phyloP scores from a whole-genome alignment of 306 rosid species.

The Prunus campanulata region DNA sequence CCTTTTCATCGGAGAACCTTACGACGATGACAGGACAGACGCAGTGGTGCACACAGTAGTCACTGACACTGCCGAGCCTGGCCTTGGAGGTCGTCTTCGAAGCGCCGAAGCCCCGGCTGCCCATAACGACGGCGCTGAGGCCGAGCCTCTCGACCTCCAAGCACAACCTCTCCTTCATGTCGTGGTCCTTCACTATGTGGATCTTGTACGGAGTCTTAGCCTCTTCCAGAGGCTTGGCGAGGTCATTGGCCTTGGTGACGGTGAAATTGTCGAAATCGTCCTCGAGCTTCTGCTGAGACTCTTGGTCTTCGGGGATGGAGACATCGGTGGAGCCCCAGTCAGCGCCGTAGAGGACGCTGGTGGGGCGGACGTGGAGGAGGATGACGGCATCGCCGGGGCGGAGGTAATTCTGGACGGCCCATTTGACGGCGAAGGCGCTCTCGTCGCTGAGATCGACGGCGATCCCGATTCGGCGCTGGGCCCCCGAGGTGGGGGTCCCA shows the following conservation, averaged over 20 bases:
- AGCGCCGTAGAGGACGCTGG: slow-evolving; percentile 77
- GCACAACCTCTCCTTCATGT: slow-evolving; percentile 79
- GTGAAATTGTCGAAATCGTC: slow-evolving; percentile 67
- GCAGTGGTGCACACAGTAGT: slow-evolving; percentile 73
- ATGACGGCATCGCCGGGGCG: slow-evolving; percentile 86
- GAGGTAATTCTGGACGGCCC: slow-evolving; percentile 81
- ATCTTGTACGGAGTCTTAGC: slow-evolving; percentile 62
- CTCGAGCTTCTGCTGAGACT: slow-evolving; percentile 51
- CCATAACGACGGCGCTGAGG: slow-evolving; percentile 70
- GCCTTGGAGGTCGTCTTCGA: slow-evolving; percentile 32
- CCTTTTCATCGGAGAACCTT: slow-evolving; percentile 31
- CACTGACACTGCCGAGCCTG: slow-evolving; percentile 76
- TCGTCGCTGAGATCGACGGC: slow-evolving; percentile 89
- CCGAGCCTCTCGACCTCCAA: slow-evolving; percentile 79
- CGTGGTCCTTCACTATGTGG: slow-evolving; percentile 81
- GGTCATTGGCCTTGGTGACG: slow-evolving; percentile 48
- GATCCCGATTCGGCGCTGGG: slow-evolving; percentile 79
- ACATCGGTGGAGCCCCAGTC: slow-evolving; percentile 83
- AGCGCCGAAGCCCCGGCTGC: slow-evolving; percentile 78
- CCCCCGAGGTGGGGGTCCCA: slow-evolving; percentile 68
- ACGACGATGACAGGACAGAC: slow-evolving; percentile 81
- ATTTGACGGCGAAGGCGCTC: slow-evolving; percentile 74
- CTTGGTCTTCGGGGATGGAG: slow-evolving; percentile 46
- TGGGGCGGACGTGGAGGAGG: slow-evolving; percentile 86
- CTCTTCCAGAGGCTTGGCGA: slow-evolving; percentile 58